Evolutionary conservation across 1,139 yeast genomes (phyloP).

Genomic region (Debaryomycetaceae sp.): DNA sequence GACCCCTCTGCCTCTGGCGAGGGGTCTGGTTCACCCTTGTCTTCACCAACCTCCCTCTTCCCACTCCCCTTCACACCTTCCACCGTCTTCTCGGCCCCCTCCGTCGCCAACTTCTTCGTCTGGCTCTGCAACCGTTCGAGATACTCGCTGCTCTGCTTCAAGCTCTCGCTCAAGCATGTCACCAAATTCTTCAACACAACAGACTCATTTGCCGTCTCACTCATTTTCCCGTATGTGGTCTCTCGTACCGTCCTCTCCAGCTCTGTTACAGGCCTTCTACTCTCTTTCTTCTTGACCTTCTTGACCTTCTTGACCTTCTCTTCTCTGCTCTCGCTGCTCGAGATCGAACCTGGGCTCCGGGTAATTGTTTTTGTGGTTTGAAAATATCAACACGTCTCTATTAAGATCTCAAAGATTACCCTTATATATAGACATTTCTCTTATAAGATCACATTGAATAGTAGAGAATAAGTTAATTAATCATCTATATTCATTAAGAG

Average conservation of each 20-base stretch:
- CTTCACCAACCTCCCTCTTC: neutral
- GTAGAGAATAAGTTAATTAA: neutral
- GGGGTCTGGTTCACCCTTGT: neutral
- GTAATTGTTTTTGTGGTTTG: neutral
- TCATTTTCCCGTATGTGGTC: neutral
- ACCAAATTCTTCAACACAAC: neutral
- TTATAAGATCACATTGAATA: slow-evolving; percentile 1
- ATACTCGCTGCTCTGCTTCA: neutral
- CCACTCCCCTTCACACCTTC: too few species aligned
- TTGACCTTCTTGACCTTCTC: neutral
- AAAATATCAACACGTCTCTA: slow-evolving; percentile 6
- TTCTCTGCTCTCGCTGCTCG: neutral
- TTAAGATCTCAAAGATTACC: neutral
- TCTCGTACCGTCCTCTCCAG: neutral
- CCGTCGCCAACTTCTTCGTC: slow-evolving; percentile 4
- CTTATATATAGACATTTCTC: neutral
- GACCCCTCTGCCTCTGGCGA: neutral
- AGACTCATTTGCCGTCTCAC: neutral
- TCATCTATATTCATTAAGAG: neutral
- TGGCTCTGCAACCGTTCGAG: neutral
- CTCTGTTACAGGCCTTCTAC: neutral
- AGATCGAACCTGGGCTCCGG: neutral
- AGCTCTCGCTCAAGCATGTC: neutral
- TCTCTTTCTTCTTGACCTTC: too few species aligned
- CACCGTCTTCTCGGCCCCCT: slow-evolving; percentile 7